Percentiles rank a stretch among this genome's conserved stretches.
phyloP scores from a whole-genome alignment of 129 eudicot genomes.

The Gnaphalium uliginosum region DNA sequence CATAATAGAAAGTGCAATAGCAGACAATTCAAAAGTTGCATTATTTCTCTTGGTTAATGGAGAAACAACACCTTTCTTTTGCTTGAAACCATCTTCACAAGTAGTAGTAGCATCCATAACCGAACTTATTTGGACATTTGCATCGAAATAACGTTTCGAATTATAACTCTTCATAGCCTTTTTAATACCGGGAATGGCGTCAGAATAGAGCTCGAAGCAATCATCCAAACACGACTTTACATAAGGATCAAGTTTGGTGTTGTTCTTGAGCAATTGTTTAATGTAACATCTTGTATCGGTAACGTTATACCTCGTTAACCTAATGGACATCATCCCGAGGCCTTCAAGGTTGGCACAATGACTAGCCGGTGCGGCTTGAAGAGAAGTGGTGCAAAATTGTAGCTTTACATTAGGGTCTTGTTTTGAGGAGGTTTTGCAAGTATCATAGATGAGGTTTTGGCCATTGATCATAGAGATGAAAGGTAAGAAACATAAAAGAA shows the following conservation, averaged over 20 bases:
- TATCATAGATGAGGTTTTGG: slow-evolving; percentile 40
- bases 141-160: slow-evolving; percentile 38
- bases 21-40: slow-evolving; percentile 54
- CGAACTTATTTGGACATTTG: slow-evolving; percentile 50
- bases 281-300: slow-evolving; percentile 44
- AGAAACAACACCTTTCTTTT: slow-evolving; percentile 50
- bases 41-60: slow-evolving; percentile 52
- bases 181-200: slow-evolving; percentile 46
- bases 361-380: slow-evolving; percentile 49
- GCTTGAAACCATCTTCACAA: slow-evolving; percentile 71
- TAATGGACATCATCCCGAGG: slow-evolving; percentile 43
- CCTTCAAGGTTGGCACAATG: slow-evolving; percentile 37
- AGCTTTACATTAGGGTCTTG: slow-evolving; percentile 42
- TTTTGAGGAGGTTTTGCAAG: slow-evolving; percentile 44
- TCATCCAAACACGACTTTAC: slow-evolving; percentile 43
- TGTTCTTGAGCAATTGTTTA: slow-evolving; percentile 40
- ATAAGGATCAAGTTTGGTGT: slow-evolving; percentile 34
- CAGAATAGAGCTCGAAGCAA: slow-evolving; percentile 64
- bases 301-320: slow-evolving; percentile 31
- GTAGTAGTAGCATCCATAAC: slow-evolving; percentile 61
- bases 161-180: slow-evolving; percentile 51
- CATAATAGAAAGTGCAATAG: slow-evolving; percentile 55
- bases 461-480: slow-evolving; percentile 22
- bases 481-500: slow-evolving; percentile 3
- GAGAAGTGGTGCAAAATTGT: slow-evolving; percentile 41